A percentile compares a stretch with the other conserved stretches of the same genome.
These are phyloP conservation scores for Scheffersomyces illinoinensis DNA, from an alignment of 1,139 yeast species.

Conservation along the genomic window DNA sequence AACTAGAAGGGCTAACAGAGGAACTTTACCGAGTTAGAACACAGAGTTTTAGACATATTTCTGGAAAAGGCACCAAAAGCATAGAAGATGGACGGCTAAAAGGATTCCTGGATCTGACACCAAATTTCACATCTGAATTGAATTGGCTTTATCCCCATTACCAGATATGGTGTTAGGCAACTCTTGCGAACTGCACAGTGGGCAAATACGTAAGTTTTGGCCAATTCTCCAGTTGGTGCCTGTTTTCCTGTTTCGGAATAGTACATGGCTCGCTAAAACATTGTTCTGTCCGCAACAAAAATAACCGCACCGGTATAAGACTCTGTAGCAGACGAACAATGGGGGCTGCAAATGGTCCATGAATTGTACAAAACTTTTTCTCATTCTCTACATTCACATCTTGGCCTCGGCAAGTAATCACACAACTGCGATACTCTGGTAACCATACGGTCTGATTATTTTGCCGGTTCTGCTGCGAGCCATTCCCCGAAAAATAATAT, in stretches of 20 bases:
- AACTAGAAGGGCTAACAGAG: background rate
- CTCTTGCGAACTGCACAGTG: background rate
- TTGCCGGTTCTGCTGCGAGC: background rate
- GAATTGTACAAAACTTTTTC: background rate
- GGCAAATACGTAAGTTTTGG: background rate
- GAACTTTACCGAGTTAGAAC: background rate
- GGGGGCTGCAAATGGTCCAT: background rate
- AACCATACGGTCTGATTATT: background rate
- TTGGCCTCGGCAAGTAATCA: background rate
- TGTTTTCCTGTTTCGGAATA: background rate
- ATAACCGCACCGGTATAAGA: background rate
- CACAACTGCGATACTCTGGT: background rate
- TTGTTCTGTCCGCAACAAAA: background rate
- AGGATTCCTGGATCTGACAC: background rate
- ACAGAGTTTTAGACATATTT: background rate
- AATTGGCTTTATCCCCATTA: background rate
- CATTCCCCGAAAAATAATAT: background rate
- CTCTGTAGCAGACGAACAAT: background rate
- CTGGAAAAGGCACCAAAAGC: background rate
- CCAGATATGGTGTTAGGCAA: background rate
- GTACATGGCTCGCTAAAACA: background rate
- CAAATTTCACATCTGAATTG: background rate
- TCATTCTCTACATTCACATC: background rate
- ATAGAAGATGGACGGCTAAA: background rate
- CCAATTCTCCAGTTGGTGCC: background rate